A percentile compares a stretch with the other conserved stretches of the same genome.
phyloP scores from a whole-genome alignment of 371 early-diverging fungal genomes.

The Mucor sp. region DNA sequence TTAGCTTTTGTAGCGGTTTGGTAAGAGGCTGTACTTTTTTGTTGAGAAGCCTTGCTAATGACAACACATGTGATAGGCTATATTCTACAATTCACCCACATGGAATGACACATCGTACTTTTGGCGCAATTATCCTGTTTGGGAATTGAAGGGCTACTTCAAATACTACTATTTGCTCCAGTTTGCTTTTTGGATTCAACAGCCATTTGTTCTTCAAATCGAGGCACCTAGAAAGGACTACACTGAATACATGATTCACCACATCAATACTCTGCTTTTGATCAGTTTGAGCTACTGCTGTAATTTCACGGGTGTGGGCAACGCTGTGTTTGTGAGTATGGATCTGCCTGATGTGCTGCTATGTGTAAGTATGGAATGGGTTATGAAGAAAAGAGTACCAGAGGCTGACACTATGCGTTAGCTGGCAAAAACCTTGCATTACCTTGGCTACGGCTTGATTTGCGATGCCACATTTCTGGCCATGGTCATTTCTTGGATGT shows the following conservation, averaged over 20 bases:
- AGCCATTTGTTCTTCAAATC: slow-evolving; percentile 71
- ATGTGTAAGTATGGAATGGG: slow-evolving; percentile 53
- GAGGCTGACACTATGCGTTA: slow-evolving; percentile 8
- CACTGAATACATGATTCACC: slow-evolving; percentile 68
- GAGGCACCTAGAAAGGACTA: slow-evolving; percentile 79
- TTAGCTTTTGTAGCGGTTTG: slow-evolving; percentile 47
- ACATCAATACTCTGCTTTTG: slow-evolving; percentile 70
- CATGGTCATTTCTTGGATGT: slow-evolving; percentile 74
- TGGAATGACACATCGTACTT: slow-evolving; percentile 69
- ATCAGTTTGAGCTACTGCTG: slow-evolving; percentile 65
- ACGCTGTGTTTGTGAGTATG: slow-evolving; percentile 77
- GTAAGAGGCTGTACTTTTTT: slow-evolving; percentile 34
- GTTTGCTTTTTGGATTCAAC: slow-evolving; percentile 77
- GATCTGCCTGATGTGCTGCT: slow-evolving; percentile 79
- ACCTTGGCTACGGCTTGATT: slow-evolving; percentile 43
- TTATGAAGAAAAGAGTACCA: neutral
- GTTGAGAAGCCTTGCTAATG: neutral
- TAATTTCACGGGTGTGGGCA: slow-evolving; percentile 78
- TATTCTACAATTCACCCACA: slow-evolving; percentile 54
- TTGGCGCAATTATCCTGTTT: slow-evolving; percentile 69
- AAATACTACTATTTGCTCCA: slow-evolving; percentile 74
- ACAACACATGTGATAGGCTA: neutral
- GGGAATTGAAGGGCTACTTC: slow-evolving; percentile 55
- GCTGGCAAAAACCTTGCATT: slow-evolving; percentile 67
- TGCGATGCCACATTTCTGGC: slow-evolving; percentile 64